Conservation (phyloP, 106 monocot species). For the Allium cepa region DNA sequence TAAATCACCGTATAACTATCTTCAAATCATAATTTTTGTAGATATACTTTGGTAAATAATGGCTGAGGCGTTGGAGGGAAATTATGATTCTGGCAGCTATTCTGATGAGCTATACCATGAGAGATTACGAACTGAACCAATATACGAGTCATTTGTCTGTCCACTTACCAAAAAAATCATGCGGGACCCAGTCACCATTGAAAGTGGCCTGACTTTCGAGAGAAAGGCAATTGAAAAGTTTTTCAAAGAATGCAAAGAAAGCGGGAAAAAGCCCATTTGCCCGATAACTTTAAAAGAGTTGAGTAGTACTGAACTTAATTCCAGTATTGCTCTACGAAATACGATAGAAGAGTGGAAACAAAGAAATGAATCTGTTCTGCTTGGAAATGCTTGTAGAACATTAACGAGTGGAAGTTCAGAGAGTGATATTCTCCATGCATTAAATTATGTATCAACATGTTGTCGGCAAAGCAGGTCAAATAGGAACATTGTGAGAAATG, state of each 20-base stretch:
- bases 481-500: slow-evolving; percentile 44
- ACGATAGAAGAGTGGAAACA: slow-evolving; percentile 91
- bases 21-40: slow-evolving; percentile 1
- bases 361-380: slow-evolving; percentile 73
- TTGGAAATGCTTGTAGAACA: slow-evolving; percentile 53
- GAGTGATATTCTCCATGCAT: slow-evolving; percentile 50
- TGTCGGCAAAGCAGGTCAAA: slow-evolving; percentile 56
- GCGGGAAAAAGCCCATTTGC: slow-evolving; percentile 48
- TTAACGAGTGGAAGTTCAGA: slow-evolving; percentile 62
- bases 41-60: slow-evolving; percentile 24
- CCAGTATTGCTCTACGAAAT: slow-evolving; percentile 71
- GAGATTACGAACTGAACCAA: slow-evolving; percentile 53
- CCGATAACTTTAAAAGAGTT: slow-evolving; percentile 64
- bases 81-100: slow-evolving; percentile 29
- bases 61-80: slow-evolving; percentile 43
- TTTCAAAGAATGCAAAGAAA: slow-evolving; percentile 64
- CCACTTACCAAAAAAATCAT: slow-evolving; percentile 83
- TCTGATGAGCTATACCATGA: slow-evolving; percentile 55
- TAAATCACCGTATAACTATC: slow-evolving; percentile 33
- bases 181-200: slow-evolving; percentile 78
- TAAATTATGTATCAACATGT: slow-evolving; percentile 43
- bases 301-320: slow-evolving; percentile 50
- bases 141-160: slow-evolving; percentile 81
- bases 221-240: slow-evolving; percentile 82
- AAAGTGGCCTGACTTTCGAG: slow-evolving; percentile 82